Base-by-base conservation (phyloP, 1,284 basidiomycete genomes). In the Ceratobasidium papillatum region DNA sequence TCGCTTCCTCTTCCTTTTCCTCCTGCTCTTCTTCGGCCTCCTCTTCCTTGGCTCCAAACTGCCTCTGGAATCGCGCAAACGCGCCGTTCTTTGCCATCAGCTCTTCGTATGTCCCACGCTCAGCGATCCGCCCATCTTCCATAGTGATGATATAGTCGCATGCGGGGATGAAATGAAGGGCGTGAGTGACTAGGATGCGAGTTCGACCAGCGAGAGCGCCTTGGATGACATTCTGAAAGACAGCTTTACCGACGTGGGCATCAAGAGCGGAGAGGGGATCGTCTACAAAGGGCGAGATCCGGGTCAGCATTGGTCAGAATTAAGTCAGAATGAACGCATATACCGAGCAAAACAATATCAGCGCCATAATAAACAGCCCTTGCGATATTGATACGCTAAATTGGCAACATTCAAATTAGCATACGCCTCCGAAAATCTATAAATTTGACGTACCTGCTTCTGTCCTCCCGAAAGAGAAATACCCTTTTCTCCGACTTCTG, bases 291-390 rank as follows among this genome's bases (percentile, higher is more conserved):
- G 17, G 51, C 22, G 25, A 51, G 3, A 27, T 11, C 8, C 32
- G 17, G 49, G 56, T 52, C 11, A 45, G 54, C 14, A 14, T 32
- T 32, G 27, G 4, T 9, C 14, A 22, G 14, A 32, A 38, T 49
- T 14, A 25, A 32, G n/a, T 8, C 1, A 22, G n/a, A 49, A 58
- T 45, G 41, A 58, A 27, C 14, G 52, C 25, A 69, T 58, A 49
- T 61, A 72, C 69, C 69, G 75, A 95, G 91, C 34, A 96, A 91
- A 78, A 95, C 90, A 75, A 97, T 91, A 74, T 95, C 94, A 0
- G 92, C 90, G 77, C 93, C 85, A 79, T 88, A 93, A 83, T 97
- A 98, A 75, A 96, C 90, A 0, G 94, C 90, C 69, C 95, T 89
- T 54, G 92, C 93, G 73, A 95, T 91, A 78, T 90, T 91, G 75